Base-by-base conservation (phyloP, 805 yeast genomes). In the Candida broadrunensis region DNA sequence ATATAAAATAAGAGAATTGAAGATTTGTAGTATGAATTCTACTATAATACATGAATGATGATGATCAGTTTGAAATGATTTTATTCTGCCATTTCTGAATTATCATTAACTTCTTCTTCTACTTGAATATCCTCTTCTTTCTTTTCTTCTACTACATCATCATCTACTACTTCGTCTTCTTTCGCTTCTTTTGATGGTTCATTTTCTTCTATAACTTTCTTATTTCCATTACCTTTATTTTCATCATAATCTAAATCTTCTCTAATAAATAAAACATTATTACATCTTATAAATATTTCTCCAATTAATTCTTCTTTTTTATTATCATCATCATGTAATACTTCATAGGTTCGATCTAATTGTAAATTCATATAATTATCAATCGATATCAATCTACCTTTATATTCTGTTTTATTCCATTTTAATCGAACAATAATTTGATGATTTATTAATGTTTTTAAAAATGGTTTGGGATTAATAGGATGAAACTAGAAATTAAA, bases 351-450 rank as follows among this genome's bases (percentile, higher is more conserved):
- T 26, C 81, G 76, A 26, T 77, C 83, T 31, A 90, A 63, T 55
- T 86, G 89, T 25, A 93, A 48, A 53, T 93, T 93, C 91, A 93
- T 91, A 65, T 93, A 93, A 52, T 87, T 86, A 58, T 93, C 99
- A 18, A 87, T 84, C 1, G 96, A 80, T 3, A 81, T 63, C 33
- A 93, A 72, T 16, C 61, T 75, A 1, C 99, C 99, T 44, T 70
- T 77, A 62, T 93, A 93, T 60, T 89, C 95, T 9, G 96, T 85
- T 48, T 78, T 78, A 55, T 89, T 91, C 84, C 96, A 93, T 59
- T 93, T 93, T 46, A 93, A 74, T 42, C 89, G 78, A 16, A 93
- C 91, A 11, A 81, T 66, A 11, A 91, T 89, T 25, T 67, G 72
- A 43, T 82, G 74, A 41, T 83, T 81, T n/a, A 85, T 72, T 33